phyloP scores from a whole-genome alignment of 2,329 filamentous ascomycete species.

The Blastomyces gilchristii region DNA sequence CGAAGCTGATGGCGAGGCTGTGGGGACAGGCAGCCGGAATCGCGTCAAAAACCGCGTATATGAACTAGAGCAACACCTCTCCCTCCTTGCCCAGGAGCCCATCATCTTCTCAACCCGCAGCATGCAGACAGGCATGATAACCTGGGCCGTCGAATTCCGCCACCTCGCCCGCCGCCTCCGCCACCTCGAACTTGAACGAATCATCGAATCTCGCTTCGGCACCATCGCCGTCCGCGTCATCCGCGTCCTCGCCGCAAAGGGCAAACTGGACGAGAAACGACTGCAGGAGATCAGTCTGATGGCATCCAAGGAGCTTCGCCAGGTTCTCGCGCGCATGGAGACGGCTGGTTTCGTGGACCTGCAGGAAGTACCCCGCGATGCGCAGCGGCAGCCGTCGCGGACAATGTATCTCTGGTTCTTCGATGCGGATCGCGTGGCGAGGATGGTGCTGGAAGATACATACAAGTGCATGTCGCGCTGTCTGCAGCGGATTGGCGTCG shows the following conservation, averaged over 20 bases:
- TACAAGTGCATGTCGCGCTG: constrained; percentile 87
- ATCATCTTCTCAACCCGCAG: constrained; percentile 29
- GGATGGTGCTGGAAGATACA: constrained; percentile 63
- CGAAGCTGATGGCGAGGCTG: constrained; percentile 34
- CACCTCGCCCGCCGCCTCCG: constrained; percentile 59
- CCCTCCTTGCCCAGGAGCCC: constrained; percentile 41
- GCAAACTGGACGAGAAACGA: constrained; percentile 90
- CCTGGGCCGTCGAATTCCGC: constrained; percentile 80
- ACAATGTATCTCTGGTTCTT: constrained; percentile 91
- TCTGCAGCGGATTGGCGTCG: constrained; percentile 67
- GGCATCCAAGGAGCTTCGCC: constrained; percentile 73
- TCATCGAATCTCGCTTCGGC: constrained; percentile 68
- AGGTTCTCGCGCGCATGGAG: constrained; percentile 75
- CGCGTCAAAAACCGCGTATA: constrained; percentile 21
- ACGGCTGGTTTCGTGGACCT: constrained; percentile 78
- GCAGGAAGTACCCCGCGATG: constrained; percentile 88
- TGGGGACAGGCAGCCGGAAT: constrained; percentile 45
- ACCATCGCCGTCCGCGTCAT: constrained; percentile 69
- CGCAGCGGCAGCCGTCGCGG: constrained; percentile 65
- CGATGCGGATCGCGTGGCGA: constrained; percentile 61
- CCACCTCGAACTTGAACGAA: constrained; percentile 68
- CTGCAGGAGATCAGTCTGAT: constrained; percentile 72
- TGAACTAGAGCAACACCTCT: constrained; percentile 32
- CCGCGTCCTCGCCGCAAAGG: constrained; percentile 73
- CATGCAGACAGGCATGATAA: constrained; percentile 46